phyloP scores from a whole-genome alignment of 2,329 filamentous ascomycete genomes.

The Pseudogymnoascus sp. region DNA sequence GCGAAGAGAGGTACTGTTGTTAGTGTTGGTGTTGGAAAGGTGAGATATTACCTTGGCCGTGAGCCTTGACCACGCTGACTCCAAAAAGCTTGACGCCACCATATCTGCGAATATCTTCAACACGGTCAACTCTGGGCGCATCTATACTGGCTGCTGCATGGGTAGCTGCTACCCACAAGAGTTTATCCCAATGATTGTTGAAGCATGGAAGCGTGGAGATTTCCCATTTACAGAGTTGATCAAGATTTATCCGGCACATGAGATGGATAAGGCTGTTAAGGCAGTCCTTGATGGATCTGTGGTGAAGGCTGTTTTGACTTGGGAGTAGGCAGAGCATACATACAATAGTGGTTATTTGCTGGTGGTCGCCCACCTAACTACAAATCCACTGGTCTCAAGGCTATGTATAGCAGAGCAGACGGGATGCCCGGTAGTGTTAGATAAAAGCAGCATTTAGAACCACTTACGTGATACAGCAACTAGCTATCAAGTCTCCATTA shows the following conservation, averaged over 20 bases:
- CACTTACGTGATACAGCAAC: neutral
- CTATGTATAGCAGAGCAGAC: constrained; percentile 10
- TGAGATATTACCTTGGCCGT: neutral
- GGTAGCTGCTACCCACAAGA: constrained; percentile 20
- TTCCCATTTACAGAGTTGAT: constrained; percentile 19
- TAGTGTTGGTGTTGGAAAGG: constrained; percentile 15
- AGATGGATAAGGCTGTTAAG: constrained; percentile 16
- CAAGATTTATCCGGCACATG: constrained; percentile 13
- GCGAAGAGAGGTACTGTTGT: constrained; percentile 17
- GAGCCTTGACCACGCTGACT: neutral
- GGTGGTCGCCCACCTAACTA: too few relatives aligned
- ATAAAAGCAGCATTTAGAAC: neutral
- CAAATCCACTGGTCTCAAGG: neutral
- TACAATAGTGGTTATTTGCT: neutral
- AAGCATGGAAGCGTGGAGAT: constrained; percentile 15
- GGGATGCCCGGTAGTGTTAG: neutral
- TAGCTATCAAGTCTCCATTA: neutral
- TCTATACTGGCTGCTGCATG: constrained; percentile 17
- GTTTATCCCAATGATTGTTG: constrained; percentile 16
- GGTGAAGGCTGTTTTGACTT: constrained; percentile 17
- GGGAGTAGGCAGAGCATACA: neutral
- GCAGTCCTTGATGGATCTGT: constrained; percentile 15
- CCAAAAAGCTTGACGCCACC: constrained; percentile 13
- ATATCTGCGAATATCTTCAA: constrained; percentile 15
- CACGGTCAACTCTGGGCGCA: constrained; percentile 15